These are phyloP conservation scores for Termitomyces sp. DNA, from an alignment of 768 basidiomycete species.

Conservation along the genomic window DNA sequence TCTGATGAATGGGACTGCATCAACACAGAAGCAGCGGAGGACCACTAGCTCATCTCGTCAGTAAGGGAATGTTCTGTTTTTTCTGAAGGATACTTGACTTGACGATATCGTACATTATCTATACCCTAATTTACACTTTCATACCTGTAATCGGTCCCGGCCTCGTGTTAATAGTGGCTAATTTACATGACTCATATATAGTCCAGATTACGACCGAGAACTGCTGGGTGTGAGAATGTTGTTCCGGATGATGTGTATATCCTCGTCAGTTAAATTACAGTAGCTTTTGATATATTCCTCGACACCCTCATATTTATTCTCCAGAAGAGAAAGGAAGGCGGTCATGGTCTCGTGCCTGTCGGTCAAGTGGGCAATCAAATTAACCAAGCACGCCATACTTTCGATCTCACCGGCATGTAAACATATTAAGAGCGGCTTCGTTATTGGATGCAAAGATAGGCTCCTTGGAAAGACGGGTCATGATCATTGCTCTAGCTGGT, in stretches of 20 bases:
- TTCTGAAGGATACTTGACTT: background rate
- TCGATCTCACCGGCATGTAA: constrained; percentile 61
- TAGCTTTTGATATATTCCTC: constrained; percentile 57
- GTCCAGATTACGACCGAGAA: constrained; percentile 11
- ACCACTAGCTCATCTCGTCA: constrained; percentile 37
- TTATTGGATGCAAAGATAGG: constrained; percentile 71
- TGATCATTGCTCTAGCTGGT: constrained; percentile 67
- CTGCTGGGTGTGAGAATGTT: constrained; percentile 44
- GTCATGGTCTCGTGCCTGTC: constrained; percentile 70
- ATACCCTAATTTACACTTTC: constrained; percentile 5
- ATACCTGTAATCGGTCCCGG: constrained; percentile 1
- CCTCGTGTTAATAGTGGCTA: background rate
- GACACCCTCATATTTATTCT: constrained; percentile 64
- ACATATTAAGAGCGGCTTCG: constrained; percentile 79
- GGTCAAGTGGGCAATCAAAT: constrained; percentile 1
- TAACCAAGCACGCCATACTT: background rate
- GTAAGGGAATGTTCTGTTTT: constrained; percentile 3
- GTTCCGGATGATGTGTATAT: constrained; percentile 53
- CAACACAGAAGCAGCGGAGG: constrained; percentile 28
- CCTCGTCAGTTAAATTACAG: constrained; percentile 58
- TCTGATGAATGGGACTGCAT: constrained; percentile 22
- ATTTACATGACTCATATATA: constrained; percentile 1
- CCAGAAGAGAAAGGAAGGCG: constrained; percentile 60
- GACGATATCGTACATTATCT: constrained; percentile 9
- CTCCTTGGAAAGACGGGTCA: constrained; percentile 63